These are phyloP conservation scores for Coemansia sp. DNA, from an alignment of 192 early-diverging fungal species.

Conservation along the genomic window DNA sequence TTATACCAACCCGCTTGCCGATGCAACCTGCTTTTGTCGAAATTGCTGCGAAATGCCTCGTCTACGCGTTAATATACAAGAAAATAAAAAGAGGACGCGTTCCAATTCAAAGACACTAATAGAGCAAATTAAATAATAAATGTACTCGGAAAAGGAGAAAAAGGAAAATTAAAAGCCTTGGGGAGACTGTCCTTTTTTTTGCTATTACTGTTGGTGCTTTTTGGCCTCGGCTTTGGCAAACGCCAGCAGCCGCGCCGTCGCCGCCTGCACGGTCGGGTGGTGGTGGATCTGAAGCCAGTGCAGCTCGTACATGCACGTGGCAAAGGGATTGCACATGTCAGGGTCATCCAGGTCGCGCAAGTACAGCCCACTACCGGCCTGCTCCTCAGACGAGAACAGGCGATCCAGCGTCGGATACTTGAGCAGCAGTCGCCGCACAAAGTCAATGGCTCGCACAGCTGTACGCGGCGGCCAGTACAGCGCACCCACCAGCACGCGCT, in stretches of 20 bases:
- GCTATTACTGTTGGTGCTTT: slow-evolving; percentile 33
- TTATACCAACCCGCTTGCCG: background rate
- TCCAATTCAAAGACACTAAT: slow-evolving; percentile 3
- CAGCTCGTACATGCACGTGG: slow-evolving; percentile 86
- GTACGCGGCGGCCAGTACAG: slow-evolving; percentile 77
- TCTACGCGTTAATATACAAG: slow-evolving; percentile 6
- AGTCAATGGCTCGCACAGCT: slow-evolving; percentile 65
- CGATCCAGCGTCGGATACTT: slow-evolving; percentile 65
- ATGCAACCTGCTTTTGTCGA: background rate
- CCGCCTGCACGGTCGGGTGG: slow-evolving; percentile 33
- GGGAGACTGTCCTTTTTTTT: background rate
- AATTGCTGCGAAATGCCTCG: background rate
- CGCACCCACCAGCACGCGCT: slow-evolving; percentile 71
- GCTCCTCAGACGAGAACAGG: slow-evolving; percentile 64
- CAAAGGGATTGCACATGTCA: slow-evolving; percentile 93
- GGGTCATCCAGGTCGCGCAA: slow-evolving; percentile 80
- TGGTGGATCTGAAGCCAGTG: slow-evolving; percentile 62
- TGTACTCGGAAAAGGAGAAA: slow-evolving; percentile 11
- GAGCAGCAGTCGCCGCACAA: slow-evolving; percentile 46
- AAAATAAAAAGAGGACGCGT: slow-evolving; percentile 3
- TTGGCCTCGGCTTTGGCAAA: slow-evolving; percentile 42
- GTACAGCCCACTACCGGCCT: slow-evolving; percentile 80
- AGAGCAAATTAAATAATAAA: slow-evolving; percentile 14
- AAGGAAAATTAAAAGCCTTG: slow-evolving; percentile 1
- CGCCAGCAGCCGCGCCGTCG: slow-evolving; percentile 31